Conservation (phyloP, 257 asterid species). For the Nicotiana knightiana region DNA sequence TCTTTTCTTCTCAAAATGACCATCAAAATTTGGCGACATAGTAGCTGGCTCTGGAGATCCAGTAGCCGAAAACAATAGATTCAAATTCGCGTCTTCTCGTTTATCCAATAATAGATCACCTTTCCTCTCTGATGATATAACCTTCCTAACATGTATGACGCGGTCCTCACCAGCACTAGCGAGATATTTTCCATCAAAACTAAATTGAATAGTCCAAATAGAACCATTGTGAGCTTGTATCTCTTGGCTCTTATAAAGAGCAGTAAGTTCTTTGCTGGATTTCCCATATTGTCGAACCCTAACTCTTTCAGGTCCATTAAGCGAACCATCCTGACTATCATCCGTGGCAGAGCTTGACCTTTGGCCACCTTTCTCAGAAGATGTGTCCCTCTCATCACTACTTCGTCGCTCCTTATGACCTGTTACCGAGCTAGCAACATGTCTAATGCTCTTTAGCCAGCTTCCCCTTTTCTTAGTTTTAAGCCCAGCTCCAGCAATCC, state of each 20-base stretch:
- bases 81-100: slow-evolving; percentile 78
- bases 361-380: slow-evolving; percentile 93
- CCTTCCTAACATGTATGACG: slow-evolving; percentile 89
- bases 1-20: slow-evolving; percentile 63
- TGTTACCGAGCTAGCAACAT: slow-evolving; percentile 65
- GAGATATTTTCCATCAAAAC: slow-evolving; percentile 91
- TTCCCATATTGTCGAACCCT: slow-evolving; percentile 88
- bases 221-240: slow-evolving; percentile 92
- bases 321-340: slow-evolving; percentile 84
- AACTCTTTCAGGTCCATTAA: slow-evolving; percentile 80
- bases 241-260: slow-evolving; percentile 83
- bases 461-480: slow-evolving; percentile 65
- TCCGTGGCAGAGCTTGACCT: slow-evolving; percentile 97
- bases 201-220: slow-evolving; percentile 86
- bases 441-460: slow-evolving; percentile 80
- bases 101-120: slow-evolving; percentile 70
- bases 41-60: slow-evolving; percentile 83
- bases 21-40: slow-evolving; percentile 70
- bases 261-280: slow-evolving; percentile 78
- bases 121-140: slow-evolving; percentile 70
- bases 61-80: slow-evolving; percentile 51
- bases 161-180: slow-evolving; percentile 99
- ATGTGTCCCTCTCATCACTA: slow-evolving; percentile 93
- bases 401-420: slow-evolving; percentile 76
- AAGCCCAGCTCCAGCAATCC: slow-evolving; percentile 41